Conservation (phyloP, 495 filamentous ascomycete genomes). For the Neurospora sp. region DNA sequence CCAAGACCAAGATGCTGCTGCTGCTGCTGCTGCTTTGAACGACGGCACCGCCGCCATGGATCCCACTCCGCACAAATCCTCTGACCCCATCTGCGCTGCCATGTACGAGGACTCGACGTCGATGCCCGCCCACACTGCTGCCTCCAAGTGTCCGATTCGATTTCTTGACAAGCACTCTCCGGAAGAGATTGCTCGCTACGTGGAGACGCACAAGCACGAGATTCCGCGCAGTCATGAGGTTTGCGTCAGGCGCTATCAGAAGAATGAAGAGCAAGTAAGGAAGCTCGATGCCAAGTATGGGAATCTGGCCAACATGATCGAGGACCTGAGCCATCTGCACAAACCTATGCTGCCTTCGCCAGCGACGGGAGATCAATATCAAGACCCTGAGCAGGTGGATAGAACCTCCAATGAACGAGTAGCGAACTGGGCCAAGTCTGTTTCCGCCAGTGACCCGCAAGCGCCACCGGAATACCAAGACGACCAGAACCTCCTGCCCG, state of each 20-base stretch:
- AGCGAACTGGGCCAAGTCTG: slow-evolving; percentile 69
- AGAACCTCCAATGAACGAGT: slow-evolving; percentile 52
- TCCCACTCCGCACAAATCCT: slow-evolving; percentile 31
- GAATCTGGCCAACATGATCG: slow-evolving; percentile 80
- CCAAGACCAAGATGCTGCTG: slow-evolving; percentile 13
- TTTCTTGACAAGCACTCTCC: slow-evolving; percentile 82
- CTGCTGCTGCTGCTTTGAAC: slow-evolving; percentile 5
- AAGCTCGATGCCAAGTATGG: slow-evolving; percentile 89
- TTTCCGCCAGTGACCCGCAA: slow-evolving; percentile 41
- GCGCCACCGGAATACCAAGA: slow-evolving; percentile 21
- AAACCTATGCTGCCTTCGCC: slow-evolving; percentile 64
- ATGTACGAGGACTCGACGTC: slow-evolving; percentile 44
- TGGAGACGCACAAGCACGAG: slow-evolving; percentile 87
- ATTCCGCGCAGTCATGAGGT: slow-evolving; percentile 84
- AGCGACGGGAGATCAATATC: slow-evolving; percentile 23
- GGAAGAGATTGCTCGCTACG: slow-evolving; percentile 81
- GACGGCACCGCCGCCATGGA: background rate
- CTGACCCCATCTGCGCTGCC: slow-evolving; percentile 53
- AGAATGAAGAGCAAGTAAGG: slow-evolving; percentile 67
- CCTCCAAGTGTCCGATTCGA: slow-evolving; percentile 74
- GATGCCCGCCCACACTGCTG: slow-evolving; percentile 38
- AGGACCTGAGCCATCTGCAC: slow-evolving; percentile 72
- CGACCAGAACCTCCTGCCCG: slow-evolving; percentile 3
- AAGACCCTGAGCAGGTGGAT: slow-evolving; percentile 33
- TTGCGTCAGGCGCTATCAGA: slow-evolving; percentile 78